A percentile compares a stretch with the other conserved stretches of the same genome.
phyloP scores from a whole-genome alignment of 192 early-diverging fungal genomes.

The Mortierella claussenii region DNA sequence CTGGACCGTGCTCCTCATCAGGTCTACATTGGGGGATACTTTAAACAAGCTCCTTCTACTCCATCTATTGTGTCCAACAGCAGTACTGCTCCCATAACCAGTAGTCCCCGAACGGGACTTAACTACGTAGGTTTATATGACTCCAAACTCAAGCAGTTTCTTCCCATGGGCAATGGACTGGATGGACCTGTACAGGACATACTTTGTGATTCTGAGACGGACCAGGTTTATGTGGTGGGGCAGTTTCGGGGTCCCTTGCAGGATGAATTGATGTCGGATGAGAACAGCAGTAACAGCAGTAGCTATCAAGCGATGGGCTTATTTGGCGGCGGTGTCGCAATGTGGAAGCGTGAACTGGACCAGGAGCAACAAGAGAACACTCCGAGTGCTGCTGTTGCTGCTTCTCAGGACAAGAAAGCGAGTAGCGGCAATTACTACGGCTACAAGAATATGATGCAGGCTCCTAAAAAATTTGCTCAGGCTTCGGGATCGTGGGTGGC shows the following conservation, averaged over 20 bases:
- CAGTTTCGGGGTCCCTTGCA: slow-evolving; percentile 41
- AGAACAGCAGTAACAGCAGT: slow-evolving; percentile 5
- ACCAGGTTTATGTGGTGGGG: slow-evolving; percentile 47
- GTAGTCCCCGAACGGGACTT: no score
- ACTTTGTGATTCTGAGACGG: slow-evolving; percentile 36
- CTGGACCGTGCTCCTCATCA: slow-evolving; percentile 34
- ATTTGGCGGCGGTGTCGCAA: slow-evolving; percentile 48
- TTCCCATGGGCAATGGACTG: slow-evolving; percentile 37
- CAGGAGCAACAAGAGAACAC: neutral
- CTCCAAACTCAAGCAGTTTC: slow-evolving; percentile 29
- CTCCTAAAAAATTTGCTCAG: no score
- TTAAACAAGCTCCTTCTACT: slow-evolving; percentile 14
- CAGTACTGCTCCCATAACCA: neutral
- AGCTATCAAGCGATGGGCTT: slow-evolving; percentile 5
- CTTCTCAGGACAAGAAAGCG: no score
- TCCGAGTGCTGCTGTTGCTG: neutral
- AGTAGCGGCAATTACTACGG: no score
- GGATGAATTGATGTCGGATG: neutral
- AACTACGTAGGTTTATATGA: slow-evolving; percentile 48
- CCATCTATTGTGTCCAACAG: neutral
- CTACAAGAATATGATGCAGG: no score
- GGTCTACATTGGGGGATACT: slow-evolving; percentile 42
- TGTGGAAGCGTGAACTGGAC: slow-evolving; percentile 21
- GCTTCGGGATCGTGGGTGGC: slow-evolving; percentile 58
- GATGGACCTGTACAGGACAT: slow-evolving; percentile 51